Conservation (phyloP, 805 yeast species). For the Wickerhamomyces chaumierensis region DNA sequence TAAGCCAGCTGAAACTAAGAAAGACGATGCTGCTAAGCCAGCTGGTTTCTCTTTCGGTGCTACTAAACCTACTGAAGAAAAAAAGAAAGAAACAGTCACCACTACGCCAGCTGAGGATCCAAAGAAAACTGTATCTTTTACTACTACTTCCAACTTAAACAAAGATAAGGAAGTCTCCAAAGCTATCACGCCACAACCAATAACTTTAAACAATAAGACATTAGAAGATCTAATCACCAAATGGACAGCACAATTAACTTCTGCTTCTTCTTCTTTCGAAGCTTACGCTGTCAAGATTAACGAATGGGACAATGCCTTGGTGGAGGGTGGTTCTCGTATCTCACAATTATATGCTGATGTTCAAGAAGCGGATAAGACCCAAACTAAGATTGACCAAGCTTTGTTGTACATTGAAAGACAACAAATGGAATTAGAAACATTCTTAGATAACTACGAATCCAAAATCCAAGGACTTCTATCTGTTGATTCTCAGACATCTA, state of each 20-base stretch:
- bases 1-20: conserved; percentile 6
- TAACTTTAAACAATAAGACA: conserved; percentile 81
- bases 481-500: conserved; percentile 21
- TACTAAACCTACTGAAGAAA: conserved; percentile 3
- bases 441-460: conserved; percentile 69
- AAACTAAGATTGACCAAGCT: conserved; percentile 77
- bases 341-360: conserved; percentile 69
- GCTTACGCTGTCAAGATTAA: conserved; percentile 63
- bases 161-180: conserved; percentile 32
- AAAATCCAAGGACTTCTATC: conserved; percentile 25
- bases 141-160: conserved; percentile 14
- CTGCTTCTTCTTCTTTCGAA: conserved; percentile 64
- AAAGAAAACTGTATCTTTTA: conserved; percentile 18
- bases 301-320: conserved; percentile 78
- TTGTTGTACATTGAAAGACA: conserved; percentile 79
- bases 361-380: conserved; percentile 74
- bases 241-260: conserved; percentile 82
- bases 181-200: conserved; percentile 51
- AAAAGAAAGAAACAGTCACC: conserved; percentile 4
- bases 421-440: conserved; percentile 79
- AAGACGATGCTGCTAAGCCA: conserved; percentile 3
- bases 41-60: conserved; percentile 12
- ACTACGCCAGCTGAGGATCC: conserved; percentile 15
- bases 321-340: conserved; percentile 78
- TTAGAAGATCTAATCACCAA: conserved; percentile 84